Conservation (phyloP, 23 red algal species). For the Pyropia yezoensis region DNA sequence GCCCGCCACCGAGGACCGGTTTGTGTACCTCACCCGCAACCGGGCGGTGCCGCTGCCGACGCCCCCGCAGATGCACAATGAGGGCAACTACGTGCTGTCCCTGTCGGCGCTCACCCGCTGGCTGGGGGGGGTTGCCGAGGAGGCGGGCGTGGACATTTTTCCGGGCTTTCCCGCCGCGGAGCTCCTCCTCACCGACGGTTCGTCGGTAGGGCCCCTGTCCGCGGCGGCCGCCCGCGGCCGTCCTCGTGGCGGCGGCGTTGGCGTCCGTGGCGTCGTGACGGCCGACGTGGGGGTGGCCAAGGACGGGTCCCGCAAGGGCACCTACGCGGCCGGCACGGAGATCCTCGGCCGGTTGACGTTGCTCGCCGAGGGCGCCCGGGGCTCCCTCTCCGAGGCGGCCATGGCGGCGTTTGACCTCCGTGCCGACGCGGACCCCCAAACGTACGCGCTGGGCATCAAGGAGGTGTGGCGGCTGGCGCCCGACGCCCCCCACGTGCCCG, state of each 20-base stretch:
- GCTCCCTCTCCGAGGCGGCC: conserved; percentile 63
- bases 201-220: background rate
- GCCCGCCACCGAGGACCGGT: conserved; percentile 47
- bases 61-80: conserved; percentile 83
- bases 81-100: conserved; percentile 73
- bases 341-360: conserved; percentile 53
- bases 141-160: conserved; percentile 81
- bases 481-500: conserved; percentile 41
- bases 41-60: conserved; percentile 43
- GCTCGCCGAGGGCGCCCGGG: conserved; percentile 87
- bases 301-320: conserved; percentile 65
- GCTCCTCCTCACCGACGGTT: conserved; percentile 37
- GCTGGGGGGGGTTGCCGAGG: conserved; percentile 69
- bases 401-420: conserved; percentile 35
- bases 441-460: conserved; percentile 92
- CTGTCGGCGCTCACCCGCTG: conserved; percentile 82
- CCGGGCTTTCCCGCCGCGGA: conserved; percentile 71
- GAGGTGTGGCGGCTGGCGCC: conserved; percentile 81
- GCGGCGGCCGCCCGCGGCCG: background rate
- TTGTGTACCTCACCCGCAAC: conserved; percentile 30
- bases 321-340: conserved; percentile 67
- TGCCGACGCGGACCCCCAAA: conserved; percentile 48
- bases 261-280: conserved; percentile 51
- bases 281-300: conserved; percentile 80
- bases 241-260: background rate